phyloP scores from a whole-genome alignment of 1,284 basidiomycete genomes.

The Apiotrichum laibachii region DNA sequence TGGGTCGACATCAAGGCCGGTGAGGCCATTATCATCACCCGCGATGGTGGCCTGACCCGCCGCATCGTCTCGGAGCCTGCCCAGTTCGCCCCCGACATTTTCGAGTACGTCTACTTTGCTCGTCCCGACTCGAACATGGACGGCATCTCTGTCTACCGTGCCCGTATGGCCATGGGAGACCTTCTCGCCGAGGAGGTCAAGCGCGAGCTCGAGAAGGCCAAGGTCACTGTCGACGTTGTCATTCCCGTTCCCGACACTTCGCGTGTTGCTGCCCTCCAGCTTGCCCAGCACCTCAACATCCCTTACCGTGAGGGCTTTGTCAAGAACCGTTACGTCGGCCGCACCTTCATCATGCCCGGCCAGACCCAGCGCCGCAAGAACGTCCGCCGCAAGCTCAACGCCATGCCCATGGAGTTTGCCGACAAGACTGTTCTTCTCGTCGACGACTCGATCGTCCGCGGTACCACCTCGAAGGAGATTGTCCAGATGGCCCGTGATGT shows the following conservation, averaged over 20 bases:
- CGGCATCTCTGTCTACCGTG: conserved; percentile 94
- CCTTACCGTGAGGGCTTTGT: conserved; percentile 99
- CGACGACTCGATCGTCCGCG: conserved; percentile 97
- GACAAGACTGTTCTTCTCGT: conserved; percentile 93
- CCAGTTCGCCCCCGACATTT: conserved; percentile 94
- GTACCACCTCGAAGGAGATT: conserved; percentile 98
- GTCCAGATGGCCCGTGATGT: conserved; percentile 99
- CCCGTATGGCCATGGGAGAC: conserved; percentile 99
- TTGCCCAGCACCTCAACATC: conserved; percentile 83
- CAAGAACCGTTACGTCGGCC: conserved; percentile 97
- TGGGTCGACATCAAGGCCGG: conserved; percentile 95
- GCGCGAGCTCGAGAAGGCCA: conserved; percentile 66
- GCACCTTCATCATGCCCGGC: conserved; percentile 99
- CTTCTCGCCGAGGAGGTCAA: conserved; percentile 83
- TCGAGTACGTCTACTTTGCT: conserved; percentile 98
- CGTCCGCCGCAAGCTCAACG: conserved; percentile 92
- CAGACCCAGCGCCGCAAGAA: conserved; percentile 87
- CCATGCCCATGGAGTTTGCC: conserved; percentile 98
- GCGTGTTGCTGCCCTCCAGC: conserved; percentile 89
- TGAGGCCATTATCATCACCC: conserved; percentile 92
- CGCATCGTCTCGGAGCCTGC: conserved; percentile 68
- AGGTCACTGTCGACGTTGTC: conserved; percentile 83
- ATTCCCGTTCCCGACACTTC: conserved; percentile 98
- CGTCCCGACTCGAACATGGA: conserved; percentile 97
- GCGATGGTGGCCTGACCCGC: conserved; percentile 63